Percentiles rank a stretch among this genome's conserved stretches.
phyloP scores from a whole-genome alignment of 768 basidiomycete genomes.

The Boletus fagicola region DNA sequence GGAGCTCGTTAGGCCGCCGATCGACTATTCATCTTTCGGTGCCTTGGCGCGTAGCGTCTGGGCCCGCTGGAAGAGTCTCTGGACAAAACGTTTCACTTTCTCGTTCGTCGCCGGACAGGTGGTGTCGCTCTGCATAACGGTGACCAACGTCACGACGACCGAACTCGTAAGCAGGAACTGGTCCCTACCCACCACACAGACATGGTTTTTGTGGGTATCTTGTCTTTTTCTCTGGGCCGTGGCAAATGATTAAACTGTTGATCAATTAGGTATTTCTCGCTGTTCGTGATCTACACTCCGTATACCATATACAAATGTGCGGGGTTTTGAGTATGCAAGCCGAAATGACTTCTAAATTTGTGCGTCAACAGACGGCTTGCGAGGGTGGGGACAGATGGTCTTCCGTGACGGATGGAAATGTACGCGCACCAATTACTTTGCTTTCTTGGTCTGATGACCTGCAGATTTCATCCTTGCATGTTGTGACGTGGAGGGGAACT shows the following conservation, averaged over 20 bases:
- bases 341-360: not conserved
- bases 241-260: not conserved
- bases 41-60: constrained; percentile 55
- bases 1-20: constrained; percentile 47
- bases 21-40: constrained; percentile 59
- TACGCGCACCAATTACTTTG: constrained; percentile 32
- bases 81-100: constrained; percentile 72
- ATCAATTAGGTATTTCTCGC: constrained; percentile 64
- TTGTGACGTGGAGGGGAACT: constrained; percentile 88
- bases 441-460: constrained; percentile 5
- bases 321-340: constrained; percentile 22
- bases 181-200: constrained; percentile 78
- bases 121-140: constrained; percentile 84
- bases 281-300: constrained; percentile 77
- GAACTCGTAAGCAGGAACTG: constrained; percentile 70
- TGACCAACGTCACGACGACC: constrained; percentile 84
- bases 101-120: constrained; percentile 76
- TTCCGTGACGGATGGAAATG: constrained; percentile 85
- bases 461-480: constrained; percentile 74
- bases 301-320: constrained; percentile 87
- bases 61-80: constrained; percentile 67
- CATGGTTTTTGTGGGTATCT: constrained; percentile 69
- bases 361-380: constrained; percentile 62
- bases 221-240: not conserved
- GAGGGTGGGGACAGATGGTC: constrained; percentile 78